Conservation (phyloP, 306 rosid genomes). For the Datisca glomerata region DNA sequence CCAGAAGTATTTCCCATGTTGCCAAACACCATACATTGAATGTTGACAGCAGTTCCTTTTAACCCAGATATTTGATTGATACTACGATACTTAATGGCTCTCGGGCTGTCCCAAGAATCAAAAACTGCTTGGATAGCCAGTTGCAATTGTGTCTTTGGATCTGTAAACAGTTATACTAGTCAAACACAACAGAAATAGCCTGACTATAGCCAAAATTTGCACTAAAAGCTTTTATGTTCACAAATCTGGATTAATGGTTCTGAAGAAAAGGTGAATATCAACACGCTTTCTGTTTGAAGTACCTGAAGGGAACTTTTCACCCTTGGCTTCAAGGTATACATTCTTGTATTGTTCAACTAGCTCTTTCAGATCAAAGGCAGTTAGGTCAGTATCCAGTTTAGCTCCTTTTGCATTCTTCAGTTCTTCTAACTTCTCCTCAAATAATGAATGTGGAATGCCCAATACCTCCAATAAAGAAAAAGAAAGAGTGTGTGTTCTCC, state of each 20-base stretch:
- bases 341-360: constrained; percentile 76
- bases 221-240: no score
- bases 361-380: constrained; percentile 68
- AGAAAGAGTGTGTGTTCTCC: constrained; percentile 6
- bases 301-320: constrained; percentile 85
- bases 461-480: constrained; percentile 46
- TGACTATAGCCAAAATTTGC: no score
- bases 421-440: constrained; percentile 68
- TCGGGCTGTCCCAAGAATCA: constrained; percentile 94
- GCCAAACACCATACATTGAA: constrained; percentile 92
- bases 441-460: constrained; percentile 77
- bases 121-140: constrained; percentile 84
- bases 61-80: constrained; percentile 84
- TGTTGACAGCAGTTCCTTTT: constrained; percentile 91
- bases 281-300: no score
- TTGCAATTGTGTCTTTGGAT: constrained; percentile 78
- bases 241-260: not conserved
- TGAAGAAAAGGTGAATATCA: no score
- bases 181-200: no score
- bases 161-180: constrained; percentile 28
- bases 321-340: constrained; percentile 57
- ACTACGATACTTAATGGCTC: constrained; percentile 80
- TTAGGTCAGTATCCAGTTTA: constrained; percentile 53
- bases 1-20: constrained; percentile 97
- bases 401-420: constrained; percentile 46